Evolutionary conservation across 176 grass and related monocot species (phyloP).

Genomic region (Leersia perrieri): DNA sequence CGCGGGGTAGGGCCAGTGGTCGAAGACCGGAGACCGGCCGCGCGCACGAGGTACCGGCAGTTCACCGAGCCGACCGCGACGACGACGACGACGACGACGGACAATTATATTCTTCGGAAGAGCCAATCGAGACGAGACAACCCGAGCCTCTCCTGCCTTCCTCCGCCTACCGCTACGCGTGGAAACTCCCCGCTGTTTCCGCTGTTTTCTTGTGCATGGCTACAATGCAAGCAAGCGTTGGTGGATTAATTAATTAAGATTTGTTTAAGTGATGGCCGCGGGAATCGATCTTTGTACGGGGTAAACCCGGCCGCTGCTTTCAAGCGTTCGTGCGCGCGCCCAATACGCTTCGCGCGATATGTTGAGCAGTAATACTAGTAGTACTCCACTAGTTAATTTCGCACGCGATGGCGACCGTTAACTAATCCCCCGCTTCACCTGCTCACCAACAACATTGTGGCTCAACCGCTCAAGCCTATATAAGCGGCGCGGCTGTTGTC

Average conservation of each 20-base stretch:
- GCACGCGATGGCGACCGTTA: slow-evolving; percentile 12
- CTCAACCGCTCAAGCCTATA: too few relatives aligned
- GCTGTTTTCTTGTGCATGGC: too few relatives aligned
- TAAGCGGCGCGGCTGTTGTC: not conserved
- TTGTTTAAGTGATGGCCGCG: not conserved
- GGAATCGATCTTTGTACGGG: not conserved
- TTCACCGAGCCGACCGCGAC: not conserved
- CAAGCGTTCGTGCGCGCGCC: slow-evolving; percentile 8
- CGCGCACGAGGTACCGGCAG: not conserved
- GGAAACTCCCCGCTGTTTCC: not conserved
- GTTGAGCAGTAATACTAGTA: too few relatives aligned
- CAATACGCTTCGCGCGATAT: not conserved
- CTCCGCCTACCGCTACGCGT: not conserved
- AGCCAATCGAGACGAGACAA: not conserved
- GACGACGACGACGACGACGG: not conserved
- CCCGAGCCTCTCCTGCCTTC: not conserved
- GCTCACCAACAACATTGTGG: not conserved
- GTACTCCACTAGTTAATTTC: not conserved
- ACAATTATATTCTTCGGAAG: not conserved
- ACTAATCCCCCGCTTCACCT: not conserved
- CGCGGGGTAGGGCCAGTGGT: not conserved
- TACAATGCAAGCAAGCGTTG: not conserved
- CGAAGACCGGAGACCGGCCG: slow-evolving; percentile 25
- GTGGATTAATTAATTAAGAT: not conserved
- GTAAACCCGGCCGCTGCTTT: not conserved